Evolutionary conservation across 805 yeast species (phyloP).

Genomic region (Candida andamanensis): DNA sequence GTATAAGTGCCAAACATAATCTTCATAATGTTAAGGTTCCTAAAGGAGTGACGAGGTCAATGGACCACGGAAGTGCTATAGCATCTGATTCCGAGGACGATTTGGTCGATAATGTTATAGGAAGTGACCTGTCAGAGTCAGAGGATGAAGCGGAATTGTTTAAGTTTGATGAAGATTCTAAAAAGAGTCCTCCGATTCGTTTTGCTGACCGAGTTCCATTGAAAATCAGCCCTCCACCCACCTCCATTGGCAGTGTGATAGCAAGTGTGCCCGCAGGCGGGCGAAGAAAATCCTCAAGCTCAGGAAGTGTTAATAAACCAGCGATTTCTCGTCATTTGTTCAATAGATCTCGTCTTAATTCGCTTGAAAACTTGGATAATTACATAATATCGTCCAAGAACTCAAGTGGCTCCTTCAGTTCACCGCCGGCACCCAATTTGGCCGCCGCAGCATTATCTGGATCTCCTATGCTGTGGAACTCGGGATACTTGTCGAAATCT

Average conservation of each 20-base stretch:
- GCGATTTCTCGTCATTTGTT: slow-evolving; percentile 23
- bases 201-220: slow-evolving; percentile 41
- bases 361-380: slow-evolving; percentile 38
- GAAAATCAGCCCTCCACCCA: slow-evolving; percentile 35
- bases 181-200: slow-evolving; percentile 30
- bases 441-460: slow-evolving; percentile 11
- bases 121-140: slow-evolving; percentile 30
- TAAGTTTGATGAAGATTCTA: slow-evolving; percentile 14
- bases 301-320: slow-evolving; percentile 10
- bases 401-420: slow-evolving; percentile 27
- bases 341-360: slow-evolving; percentile 36
- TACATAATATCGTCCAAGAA: slow-evolving; percentile 36
- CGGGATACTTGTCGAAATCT: slow-evolving; percentile 14
- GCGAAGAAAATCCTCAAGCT: slow-evolving; percentile 27
- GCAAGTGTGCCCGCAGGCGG: slow-evolving; percentile 19
- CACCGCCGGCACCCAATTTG: slow-evolving; percentile 22
- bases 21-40: slow-evolving; percentile 46
- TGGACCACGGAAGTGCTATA: slow-evolving; percentile 16
- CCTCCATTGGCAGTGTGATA: too few relatives aligned
- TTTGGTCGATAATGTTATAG: slow-evolving; percentile 25
- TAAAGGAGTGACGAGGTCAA: slow-evolving; percentile 21
- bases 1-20: slow-evolving; percentile 45
- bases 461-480: slow-evolving; percentile 12
- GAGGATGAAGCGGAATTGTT: slow-evolving; percentile 17
- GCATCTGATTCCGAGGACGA: slow-evolving; percentile 25